Percentiles rank a stretch among this genome's conserved stretches.
Conservation (phyloP, 1,284 basidiomycete genomes). For the Lentinus polychrous region DNA sequence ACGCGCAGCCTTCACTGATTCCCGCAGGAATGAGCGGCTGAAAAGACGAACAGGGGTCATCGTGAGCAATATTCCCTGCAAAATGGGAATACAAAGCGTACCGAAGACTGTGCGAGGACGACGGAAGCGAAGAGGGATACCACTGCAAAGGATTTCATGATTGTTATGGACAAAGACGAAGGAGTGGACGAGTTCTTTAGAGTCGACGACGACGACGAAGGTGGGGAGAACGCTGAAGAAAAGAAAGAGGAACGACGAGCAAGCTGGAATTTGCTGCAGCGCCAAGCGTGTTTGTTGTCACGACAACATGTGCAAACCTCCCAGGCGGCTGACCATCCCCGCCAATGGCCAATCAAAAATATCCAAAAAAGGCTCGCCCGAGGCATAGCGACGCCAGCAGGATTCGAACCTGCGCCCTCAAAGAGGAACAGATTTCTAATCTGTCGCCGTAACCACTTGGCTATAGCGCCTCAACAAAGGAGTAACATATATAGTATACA, state of each 20-base stretch:
- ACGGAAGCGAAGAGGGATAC: constrained; percentile 39
- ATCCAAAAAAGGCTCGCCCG: no score
- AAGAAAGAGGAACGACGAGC: constrained; percentile 4
- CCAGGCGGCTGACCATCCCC: no score
- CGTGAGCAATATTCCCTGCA: not conserved
- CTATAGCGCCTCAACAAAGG: constrained; percentile 37
- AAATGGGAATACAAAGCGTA: constrained; percentile 20
- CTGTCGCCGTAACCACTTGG: constrained; percentile 56
- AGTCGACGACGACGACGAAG: constrained; percentile 36
- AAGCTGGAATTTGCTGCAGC: constrained; percentile 13
- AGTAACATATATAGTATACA: no score
- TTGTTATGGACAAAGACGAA: constrained; percentile 27
- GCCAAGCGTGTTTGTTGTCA: constrained; percentile 4
- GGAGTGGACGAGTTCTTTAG: constrained; percentile 44
- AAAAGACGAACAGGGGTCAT: constrained; percentile 1
- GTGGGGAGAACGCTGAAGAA: not conserved
- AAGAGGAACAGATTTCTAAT: constrained; percentile 54
- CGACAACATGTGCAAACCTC: no score
- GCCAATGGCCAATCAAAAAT: no score
- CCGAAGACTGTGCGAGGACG: constrained; percentile 37
- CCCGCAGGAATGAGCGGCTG: constrained; percentile 55
- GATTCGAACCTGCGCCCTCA: constrained; percentile 68
- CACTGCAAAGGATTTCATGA: constrained; percentile 43
- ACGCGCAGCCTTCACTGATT: constrained; percentile 51
- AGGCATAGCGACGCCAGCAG: constrained; percentile 50